phyloP scores from a whole-genome alignment of 257 asterid genomes.

The Pogostemon cablin region DNA sequence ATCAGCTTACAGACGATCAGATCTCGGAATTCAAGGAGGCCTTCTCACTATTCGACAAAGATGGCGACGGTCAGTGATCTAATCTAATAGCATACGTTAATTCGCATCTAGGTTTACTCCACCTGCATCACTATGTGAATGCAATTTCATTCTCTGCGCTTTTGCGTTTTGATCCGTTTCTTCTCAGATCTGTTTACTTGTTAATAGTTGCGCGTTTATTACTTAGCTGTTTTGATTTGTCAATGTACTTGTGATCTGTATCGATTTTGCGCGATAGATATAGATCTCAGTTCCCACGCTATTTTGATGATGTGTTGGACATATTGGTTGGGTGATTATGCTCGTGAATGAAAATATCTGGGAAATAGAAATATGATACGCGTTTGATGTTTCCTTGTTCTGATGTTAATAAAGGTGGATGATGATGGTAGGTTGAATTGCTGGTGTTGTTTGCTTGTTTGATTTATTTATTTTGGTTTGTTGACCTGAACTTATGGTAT shows the following conservation, averaged over 20 bases:
- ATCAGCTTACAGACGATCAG: conserved; percentile 51
- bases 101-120: conserved; percentile 21
- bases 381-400: neutral
- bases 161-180: conserved; percentile 28
- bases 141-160: neutral
- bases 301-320: neutral
- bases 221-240: conserved; percentile 23
- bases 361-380: conserved; percentile 10
- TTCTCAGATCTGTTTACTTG: conserved; percentile 28
- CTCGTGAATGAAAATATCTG: neutral
- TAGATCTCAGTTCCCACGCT: conserved; percentile 31
- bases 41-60: conserved; percentile 54
- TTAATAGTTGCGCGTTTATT: conserved; percentile 4
- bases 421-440: conserved; percentile 19
- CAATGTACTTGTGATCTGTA: conserved; percentile 28
- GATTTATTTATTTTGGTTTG: conserved; percentile 1
- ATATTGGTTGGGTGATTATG: conserved; percentile 3
- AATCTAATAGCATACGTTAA: conserved; percentile 12
- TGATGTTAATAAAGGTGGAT: conserved; percentile 12
- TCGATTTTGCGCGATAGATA: conserved; percentile 22
- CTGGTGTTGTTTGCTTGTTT: conserved; percentile 10
- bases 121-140: neutral
- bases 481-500: conserved; percentile 17
- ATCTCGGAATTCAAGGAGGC: conserved; percentile 58
- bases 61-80: conserved; percentile 49